These are phyloP conservation scores for Acrocalymma vagum DNA, from an alignment of 2,329 filamentous ascomycete species.

Conservation along the genomic window DNA sequence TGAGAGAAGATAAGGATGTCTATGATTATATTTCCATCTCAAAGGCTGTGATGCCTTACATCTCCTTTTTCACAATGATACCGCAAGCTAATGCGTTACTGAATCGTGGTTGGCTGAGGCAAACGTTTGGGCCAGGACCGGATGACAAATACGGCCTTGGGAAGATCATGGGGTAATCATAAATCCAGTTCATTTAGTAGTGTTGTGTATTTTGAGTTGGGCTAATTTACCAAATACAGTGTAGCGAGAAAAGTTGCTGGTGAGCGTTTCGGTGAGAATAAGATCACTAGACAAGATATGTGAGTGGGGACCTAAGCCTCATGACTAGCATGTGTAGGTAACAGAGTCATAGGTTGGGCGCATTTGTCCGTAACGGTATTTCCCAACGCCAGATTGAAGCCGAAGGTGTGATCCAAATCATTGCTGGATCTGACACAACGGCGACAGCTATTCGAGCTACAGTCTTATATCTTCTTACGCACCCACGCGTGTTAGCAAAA, in stretches of 20 bases:
- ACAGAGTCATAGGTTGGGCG: constrained; percentile 60
- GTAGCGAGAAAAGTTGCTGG: constrained; percentile 57
- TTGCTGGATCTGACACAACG: constrained; percentile 66
- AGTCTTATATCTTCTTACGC: constrained; percentile 60
- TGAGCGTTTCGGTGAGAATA: no score
- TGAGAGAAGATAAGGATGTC: constrained; percentile 57
- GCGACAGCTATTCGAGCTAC: constrained; percentile 62
- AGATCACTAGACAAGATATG: no score
- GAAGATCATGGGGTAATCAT: constrained; percentile 37
- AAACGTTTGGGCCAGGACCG: constrained; percentile 1
- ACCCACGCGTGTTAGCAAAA: constrained; percentile 51
- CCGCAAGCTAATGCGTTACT: constrained; percentile 1
- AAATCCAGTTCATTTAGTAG: constrained; percentile 7
- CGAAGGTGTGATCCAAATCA: constrained; percentile 55
- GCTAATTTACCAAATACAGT: constrained; percentile 20
- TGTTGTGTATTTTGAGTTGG: constrained; percentile 19
- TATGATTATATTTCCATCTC: constrained; percentile 55
- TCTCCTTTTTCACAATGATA: not conserved
- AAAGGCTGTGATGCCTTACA: constrained; percentile 29
- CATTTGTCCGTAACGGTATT: constrained; percentile 57
- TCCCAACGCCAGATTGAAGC: constrained; percentile 51
- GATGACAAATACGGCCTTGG: constrained; percentile 50
- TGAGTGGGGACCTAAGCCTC: no score
- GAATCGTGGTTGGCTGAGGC: constrained; percentile 2
- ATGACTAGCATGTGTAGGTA: constrained; percentile 51